Conservation (phyloP, 1,284 basidiomycete genomes). For the Marasmius tenuissimus region DNA sequence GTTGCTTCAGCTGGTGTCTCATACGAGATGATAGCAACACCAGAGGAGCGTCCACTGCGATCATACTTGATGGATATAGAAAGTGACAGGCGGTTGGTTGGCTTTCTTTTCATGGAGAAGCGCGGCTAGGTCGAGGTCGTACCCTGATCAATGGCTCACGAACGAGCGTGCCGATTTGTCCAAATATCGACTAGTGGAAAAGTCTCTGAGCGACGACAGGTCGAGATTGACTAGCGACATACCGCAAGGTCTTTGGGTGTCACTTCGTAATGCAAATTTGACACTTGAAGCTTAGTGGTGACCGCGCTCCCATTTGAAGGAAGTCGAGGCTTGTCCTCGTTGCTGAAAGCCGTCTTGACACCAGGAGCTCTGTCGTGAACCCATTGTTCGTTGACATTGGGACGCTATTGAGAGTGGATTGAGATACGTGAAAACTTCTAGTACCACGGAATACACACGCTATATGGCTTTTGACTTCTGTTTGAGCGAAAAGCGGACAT, state of each 20-base stretch:
- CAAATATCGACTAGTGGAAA: constrained; percentile 77
- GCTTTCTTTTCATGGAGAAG: constrained; percentile 48
- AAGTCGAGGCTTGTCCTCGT: constrained; percentile 23
- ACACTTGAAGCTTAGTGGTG: constrained; percentile 75
- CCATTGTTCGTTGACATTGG: constrained; percentile 63
- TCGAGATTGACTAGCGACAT: constrained; percentile 28
- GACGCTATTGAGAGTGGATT: constrained; percentile 34
- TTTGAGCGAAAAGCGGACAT: constrained; percentile 11
- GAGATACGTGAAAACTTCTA: neutral
- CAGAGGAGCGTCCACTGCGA: constrained; percentile 90
- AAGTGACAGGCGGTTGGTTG: constrained; percentile 27
- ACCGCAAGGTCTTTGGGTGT: constrained; percentile 87
- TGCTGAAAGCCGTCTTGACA: constrained; percentile 27
- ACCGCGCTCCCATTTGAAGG: constrained; percentile 25
- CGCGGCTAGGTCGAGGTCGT: constrained; percentile 64
- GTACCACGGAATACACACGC: neutral
- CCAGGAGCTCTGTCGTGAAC: constrained; percentile 69
- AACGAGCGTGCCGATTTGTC: constrained; percentile 88
- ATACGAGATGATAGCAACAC: constrained; percentile 82
- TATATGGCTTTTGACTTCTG: constrained; percentile 8
- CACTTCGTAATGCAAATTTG: constrained; percentile 93
- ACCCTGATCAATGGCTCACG: constrained; percentile 94
- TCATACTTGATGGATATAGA: constrained; percentile 75
- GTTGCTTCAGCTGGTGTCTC: constrained; percentile 79
- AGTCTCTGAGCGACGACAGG: constrained; percentile 11